Conservation (phyloP, 176 grass and related monocot genomes). For the Pontederia crassipes region DNA sequence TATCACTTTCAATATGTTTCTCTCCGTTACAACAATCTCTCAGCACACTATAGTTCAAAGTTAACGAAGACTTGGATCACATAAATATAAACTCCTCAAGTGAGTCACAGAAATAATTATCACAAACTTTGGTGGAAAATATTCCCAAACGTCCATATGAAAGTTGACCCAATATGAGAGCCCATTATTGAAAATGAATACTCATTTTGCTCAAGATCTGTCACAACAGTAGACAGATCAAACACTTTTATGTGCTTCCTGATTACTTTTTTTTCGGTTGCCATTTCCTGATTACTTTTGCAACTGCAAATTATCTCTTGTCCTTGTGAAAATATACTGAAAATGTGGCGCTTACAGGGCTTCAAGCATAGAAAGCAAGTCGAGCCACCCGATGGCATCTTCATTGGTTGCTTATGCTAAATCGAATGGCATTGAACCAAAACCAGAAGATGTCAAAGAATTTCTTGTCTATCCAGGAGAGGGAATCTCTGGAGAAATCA, state of each 20-base stretch:
- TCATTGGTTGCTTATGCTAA: not conserved
- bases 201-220: no score
- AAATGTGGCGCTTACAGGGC: not conserved
- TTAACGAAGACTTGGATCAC: not conserved
- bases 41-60: not conserved
- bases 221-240: no score
- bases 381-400: constrained; percentile 7
- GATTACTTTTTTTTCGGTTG: not conserved
- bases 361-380: constrained; percentile 9
- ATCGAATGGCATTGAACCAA: constrained; percentile 1
- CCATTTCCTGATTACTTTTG: not conserved
- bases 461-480: constrained; percentile 5
- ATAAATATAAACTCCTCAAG: not conserved
- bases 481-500: constrained; percentile 4
- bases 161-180: no score
- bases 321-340: not conserved
- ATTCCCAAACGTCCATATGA: no score
- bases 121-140: no score
- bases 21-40: not conserved
- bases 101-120: no score
- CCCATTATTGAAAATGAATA: no score
- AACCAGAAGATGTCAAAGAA: constrained; percentile 1
- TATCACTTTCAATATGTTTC: not conserved
- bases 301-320: not conserved
- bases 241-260: not conserved